Percentiles rank a stretch among this genome's conserved stretches.
phyloP scores from a whole-genome alignment of 2,329 filamentous ascomycete genomes.

The Penicillium occitanis region DNA sequence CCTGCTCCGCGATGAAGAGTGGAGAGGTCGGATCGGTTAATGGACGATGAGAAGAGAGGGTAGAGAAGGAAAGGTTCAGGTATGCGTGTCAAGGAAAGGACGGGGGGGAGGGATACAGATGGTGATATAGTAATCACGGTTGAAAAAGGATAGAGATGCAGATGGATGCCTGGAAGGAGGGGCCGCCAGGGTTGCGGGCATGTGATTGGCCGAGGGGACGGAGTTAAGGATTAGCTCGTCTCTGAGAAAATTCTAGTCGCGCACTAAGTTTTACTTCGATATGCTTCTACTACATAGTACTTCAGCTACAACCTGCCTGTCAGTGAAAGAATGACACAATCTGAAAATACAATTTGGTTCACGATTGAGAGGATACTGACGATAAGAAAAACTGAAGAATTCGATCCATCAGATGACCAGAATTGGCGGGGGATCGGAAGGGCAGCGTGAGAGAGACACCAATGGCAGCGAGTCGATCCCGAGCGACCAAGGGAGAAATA shows the following conservation, averaged over 20 bases:
- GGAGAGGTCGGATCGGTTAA: slow-evolving; percentile 11
- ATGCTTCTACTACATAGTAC: not conserved
- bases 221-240: slow-evolving; percentile 7
- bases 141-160: not conserved
- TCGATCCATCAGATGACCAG: slow-evolving; percentile 13
- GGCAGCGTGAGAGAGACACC: not conserved
- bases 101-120: not conserved
- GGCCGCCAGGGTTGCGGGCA: not conserved
- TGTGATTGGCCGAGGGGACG: not conserved
- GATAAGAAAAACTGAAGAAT: not conserved
- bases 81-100: not conserved
- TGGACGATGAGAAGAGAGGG: not conserved
- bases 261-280: slow-evolving; percentile 1
- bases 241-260: slow-evolving; percentile 5
- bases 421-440: slow-evolving; percentile 9
- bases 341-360: not conserved
- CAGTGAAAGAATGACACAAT: not conserved
- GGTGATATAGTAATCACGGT: not conserved
- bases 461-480: slow-evolving; percentile 3
- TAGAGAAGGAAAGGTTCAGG: not conserved
- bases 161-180: slow-evolving; percentile 14
- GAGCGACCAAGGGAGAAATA: slow-evolving; percentile 11
- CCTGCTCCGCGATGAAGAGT: slow-evolving; percentile 14
- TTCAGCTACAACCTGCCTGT: not conserved
- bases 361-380: not conserved